Percentiles rank a stretch among this genome's conserved stretches.
Evolutionary conservation across 202 grass and related monocot genomes (phyloP).

Genomic region (Saccharum hybrid): DNA sequence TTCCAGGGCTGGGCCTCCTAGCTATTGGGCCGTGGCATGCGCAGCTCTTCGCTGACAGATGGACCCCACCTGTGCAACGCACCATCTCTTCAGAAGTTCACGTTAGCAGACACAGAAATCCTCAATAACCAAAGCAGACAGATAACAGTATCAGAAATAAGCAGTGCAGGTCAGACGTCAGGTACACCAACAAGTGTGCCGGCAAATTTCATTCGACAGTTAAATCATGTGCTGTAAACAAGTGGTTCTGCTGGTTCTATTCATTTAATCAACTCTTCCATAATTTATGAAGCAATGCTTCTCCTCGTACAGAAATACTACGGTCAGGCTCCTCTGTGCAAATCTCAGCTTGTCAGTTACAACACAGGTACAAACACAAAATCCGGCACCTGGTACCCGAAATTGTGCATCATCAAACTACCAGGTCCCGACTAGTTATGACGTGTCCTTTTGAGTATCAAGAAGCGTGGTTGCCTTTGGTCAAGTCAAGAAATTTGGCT

Average conservation of each 20-base stretch:
- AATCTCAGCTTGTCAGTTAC: slow-evolving; percentile 48
- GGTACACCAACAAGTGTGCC: neutral
- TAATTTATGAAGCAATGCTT: slow-evolving; percentile 26
- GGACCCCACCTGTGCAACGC: too few species aligned
- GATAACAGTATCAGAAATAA: neutral
- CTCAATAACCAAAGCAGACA: neutral
- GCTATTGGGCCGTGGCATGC: neutral
- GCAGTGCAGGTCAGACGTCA: neutral
- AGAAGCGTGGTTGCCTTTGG: neutral
- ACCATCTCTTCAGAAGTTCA: too few species aligned
- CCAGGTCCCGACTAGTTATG: slow-evolving; percentile 6
- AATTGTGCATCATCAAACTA: neutral
- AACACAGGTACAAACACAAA: slow-evolving; percentile 41
- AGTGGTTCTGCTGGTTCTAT: neutral
- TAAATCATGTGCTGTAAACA: neutral
- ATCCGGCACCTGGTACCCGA: slow-evolving; percentile 6
- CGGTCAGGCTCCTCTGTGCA: slow-evolving; percentile 23
- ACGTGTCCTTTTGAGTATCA: neutral
- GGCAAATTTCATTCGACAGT: neutral
- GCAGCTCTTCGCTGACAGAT: neutral
- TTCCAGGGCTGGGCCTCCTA: slow-evolving; percentile 22
- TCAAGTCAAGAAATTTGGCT: slow-evolving; percentile 12
- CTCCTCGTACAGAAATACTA: slow-evolving; percentile 36
- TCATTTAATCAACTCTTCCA: slow-evolving; percentile 21
- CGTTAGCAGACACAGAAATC: neutral